A percentile compares a stretch with the other conserved stretches of the same genome.
Evolutionary conservation across 352 stramenopile genomes (phyloP).

Genomic region (Phytophthora rubi): DNA sequence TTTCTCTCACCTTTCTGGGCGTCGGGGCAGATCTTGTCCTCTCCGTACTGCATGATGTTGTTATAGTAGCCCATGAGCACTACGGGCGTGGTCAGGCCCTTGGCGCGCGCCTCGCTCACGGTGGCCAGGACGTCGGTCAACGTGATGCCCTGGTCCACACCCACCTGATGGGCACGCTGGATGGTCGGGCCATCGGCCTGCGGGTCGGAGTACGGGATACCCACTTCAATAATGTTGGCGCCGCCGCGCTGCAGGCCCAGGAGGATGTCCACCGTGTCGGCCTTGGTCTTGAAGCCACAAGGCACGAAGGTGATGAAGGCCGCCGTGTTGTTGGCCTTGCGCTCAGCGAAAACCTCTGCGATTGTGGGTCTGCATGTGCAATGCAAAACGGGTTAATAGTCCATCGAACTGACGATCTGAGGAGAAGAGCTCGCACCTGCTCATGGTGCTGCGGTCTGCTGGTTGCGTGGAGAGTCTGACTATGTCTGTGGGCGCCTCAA

Average conservation of each 20-base stretch:
- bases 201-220: conserved; percentile 98
- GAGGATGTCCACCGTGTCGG: conserved; percentile 96
- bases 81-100: conserved; percentile 94
- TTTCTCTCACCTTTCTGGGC: conserved; percentile 62
- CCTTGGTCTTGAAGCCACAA: conserved; percentile 94
- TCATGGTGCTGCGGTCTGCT: conserved; percentile 36
- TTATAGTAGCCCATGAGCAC: conserved; percentile 99
- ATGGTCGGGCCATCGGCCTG: conserved; percentile 98
- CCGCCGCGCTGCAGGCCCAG: conserved; percentile 96
- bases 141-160: conserved; percentile 94
- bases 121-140: conserved; percentile 94
- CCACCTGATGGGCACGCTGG: conserved; percentile 94
- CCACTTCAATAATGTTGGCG: conserved; percentile 96
- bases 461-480: conserved; percentile 30
- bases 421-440: conserved; percentile 21
- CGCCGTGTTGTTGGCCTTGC: conserved; percentile 78
- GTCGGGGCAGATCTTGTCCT: conserved; percentile 90
- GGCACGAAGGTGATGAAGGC: conserved; percentile 98
- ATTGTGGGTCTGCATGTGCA: conserved; percentile 61
- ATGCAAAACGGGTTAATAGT: background rate
- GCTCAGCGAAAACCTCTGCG: conserved; percentile 62
- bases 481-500: conserved; percentile 7
- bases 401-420: background rate
- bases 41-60: conserved; percentile 97
- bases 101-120: conserved; percentile 88